Base-by-base conservation (phyloP, 1,139 yeast genomes). In the Zygosaccharomyces pseudobailii region DNA sequence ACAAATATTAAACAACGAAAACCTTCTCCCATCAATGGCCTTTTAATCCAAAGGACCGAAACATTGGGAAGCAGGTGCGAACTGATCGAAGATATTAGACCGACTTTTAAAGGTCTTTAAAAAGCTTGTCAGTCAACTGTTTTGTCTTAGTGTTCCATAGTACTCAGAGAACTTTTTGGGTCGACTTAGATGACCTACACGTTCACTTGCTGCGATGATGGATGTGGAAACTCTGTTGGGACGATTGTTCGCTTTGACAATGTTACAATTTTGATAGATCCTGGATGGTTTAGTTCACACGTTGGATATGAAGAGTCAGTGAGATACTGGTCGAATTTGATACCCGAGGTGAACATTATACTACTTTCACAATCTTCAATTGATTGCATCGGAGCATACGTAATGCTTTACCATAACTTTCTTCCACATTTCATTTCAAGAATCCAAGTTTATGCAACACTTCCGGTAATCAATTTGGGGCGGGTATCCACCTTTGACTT, bases 391-490 rank as follows among this genome's bases (percentile, higher is more conserved):
- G 94, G 97, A 37, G 96, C 96, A 0, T 89, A 78, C 61, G 81
- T 86, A 0, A 71, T 83, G 41, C 68, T 92, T 28, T 79, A 87
- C 56, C 69, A 74, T 51, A 75, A 76, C 52, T 81, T 79, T 54
- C 87, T 90, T 4, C 76, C 81, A 6, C 77, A 63, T 51, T 66
- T 65, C 46, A 53, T 88, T 66, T 71, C 82, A 3, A 70, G 78
- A 27, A 78, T 89, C 33, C 92, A 94, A 1, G 82, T 84, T 0
- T 94, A 87, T 62, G 81, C 97, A 0, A 92, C 98, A 0, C 70
- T 89, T 23, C 97, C 98, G 0, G 87, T 90, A 4, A 76, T 84
- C 25, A 92, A 88, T 62, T 71, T 94, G 61, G 97, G 97, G 1
- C 74, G 96, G 56, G 81, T 88, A 30, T 75, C 95, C 5, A 86